Evolutionary conservation across 495 filamentous ascomycete species (phyloP), one percentile per base, ranked within the genome.

Genomic region (Tuber umbilicatum): DNA sequence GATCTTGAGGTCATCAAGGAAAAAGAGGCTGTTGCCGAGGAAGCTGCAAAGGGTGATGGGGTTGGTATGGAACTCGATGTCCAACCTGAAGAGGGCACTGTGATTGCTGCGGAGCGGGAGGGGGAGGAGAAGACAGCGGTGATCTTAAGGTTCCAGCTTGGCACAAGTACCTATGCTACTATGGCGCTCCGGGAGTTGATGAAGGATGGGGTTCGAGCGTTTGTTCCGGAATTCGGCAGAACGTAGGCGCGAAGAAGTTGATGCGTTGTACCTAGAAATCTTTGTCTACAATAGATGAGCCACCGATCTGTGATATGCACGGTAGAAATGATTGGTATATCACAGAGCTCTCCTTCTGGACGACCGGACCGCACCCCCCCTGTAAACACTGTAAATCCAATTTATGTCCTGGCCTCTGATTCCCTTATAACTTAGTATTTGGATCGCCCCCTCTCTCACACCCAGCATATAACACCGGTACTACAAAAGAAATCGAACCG

Each of bases 101-200:
- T 71, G 68, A 77, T 78, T n/a, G 78, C 70, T 5, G 68, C 45
- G 38, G 74, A 69, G n/a, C 74, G 74, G 16, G 74, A 69, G 16
- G 75, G 37, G 73, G 78, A 71, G 76, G 81, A 73, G 75, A 83
- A 81, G 73, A 83, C 39, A 71, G 83, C 71, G 16, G 90, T 97
- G 2, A 86, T 97, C 19, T 81, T 98, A 73, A 97, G 91, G 83
- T 89, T 99, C 83, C 89, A 94, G 82, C 86, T 99, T 31, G 90
- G 90, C 37, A 88, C 89, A 2, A 94, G 93, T 83, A 92, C 94
- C 82, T 99, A 98, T 82, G 95, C 95, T 0, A 99, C 96, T 2
- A 91, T 99, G 87, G 95, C 93, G 14, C 85, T 99, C 76, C 87
- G 95, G 64, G 95, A 99, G 86, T 84, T 99, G 80, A 91, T 90